Base-by-base conservation (phyloP, 2,329 filamentous ascomycete species). In the Thielaviopsis ethacetica region DNA sequence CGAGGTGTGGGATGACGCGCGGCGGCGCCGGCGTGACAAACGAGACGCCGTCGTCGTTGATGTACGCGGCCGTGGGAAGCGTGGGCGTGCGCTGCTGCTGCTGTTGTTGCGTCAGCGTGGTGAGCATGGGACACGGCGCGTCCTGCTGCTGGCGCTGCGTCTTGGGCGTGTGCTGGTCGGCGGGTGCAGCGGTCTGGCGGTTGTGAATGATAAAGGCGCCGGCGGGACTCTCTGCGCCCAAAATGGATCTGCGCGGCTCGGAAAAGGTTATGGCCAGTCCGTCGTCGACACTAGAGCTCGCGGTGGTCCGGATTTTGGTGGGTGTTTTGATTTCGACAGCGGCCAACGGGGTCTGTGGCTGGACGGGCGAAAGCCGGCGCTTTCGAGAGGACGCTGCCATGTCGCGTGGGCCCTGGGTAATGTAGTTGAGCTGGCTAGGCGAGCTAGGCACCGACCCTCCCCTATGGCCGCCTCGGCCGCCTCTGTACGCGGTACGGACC, bases 21-120 rank as follows among this genome's bases (percentile, higher is more conserved):
- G 82, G 82, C 7, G 87, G 85, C 9, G 86, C 84, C 1, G 86
- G 86, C 1, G 86, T 90, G 53, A 88, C 77, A 63, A 85, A 83
- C 0, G 81, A 81, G 17, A 73, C 70, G 54, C 74, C 73, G 38
- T 84, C 82, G 52, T 85, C 82, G 63, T 79, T 79, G 22, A 80
- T 67, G 64, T 80, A 84, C 2, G 81, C 81, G 13, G 81, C 26
- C 9, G 26, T 9, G 26, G 26, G 26, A 12, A 41, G 38, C 10
- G 38, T 41, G 10, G 38, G 38, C 38, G 38, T 41, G 38, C 38
- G 38, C 10, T 41, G 38, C 10, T 12, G 83, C 1, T n/a, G n/a
- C n/a, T n/a, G n/a, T n/a, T n/a, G n/a, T n/a, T n/a, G n/a, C n/a
- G 81, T 81, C 56, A 85, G 70, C 1, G 76, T 78, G 9, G 81